Evolutionary conservation across 2,329 filamentous ascomycete genomes (phyloP).

Genomic region (Fusarium armeniacum): DNA sequence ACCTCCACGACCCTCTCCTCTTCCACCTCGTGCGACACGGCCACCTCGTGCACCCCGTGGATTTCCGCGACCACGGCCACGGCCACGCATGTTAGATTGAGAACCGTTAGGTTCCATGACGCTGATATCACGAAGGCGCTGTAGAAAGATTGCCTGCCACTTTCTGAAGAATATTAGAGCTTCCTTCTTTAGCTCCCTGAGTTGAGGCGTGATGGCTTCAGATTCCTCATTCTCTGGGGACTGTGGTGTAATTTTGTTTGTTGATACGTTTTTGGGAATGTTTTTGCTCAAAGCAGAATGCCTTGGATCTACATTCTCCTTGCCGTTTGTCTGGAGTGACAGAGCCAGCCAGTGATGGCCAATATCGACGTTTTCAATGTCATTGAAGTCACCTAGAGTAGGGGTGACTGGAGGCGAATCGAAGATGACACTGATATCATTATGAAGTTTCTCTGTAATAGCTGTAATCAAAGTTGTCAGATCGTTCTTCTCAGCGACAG

Average conservation of each 20-base stretch:
- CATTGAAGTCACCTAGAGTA: constrained; percentile 47
- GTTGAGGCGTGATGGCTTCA: constrained; percentile 59
- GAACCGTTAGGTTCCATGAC: constrained; percentile 59
- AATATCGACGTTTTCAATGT: constrained; percentile 38
- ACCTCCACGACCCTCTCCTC: constrained; percentile 48
- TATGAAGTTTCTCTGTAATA: constrained; percentile 69
- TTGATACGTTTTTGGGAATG: constrained; percentile 14
- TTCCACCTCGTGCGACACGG: constrained; percentile 53
- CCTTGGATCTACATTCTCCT: constrained; percentile 39
- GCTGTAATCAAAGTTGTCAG: constrained; percentile 65
- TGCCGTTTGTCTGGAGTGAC: constrained; percentile 50
- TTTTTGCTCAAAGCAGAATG: constrained; percentile 20
- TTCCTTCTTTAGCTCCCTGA: constrained; percentile 77
- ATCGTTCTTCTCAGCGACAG: constrained; percentile 64
- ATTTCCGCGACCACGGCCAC: constrained; percentile 57
- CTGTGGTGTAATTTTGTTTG: constrained; percentile 50
- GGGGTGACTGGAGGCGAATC: constrained; percentile 60
- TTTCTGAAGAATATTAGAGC: constrained; percentile 80
- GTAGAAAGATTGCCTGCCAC: constrained; percentile 80
- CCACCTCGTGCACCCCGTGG: constrained; percentile 48
- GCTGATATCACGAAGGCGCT: constrained; percentile 77
- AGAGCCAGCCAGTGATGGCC: constrained; percentile 56
- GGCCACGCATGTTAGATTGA: constrained; percentile 52
- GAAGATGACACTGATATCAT: constrained; percentile 66
- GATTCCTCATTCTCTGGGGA: constrained; percentile 53